These are phyloP conservation scores for Tetradesmus obliquus DNA, from an alignment of 139 green algal species.

Conservation along the genomic window DNA sequence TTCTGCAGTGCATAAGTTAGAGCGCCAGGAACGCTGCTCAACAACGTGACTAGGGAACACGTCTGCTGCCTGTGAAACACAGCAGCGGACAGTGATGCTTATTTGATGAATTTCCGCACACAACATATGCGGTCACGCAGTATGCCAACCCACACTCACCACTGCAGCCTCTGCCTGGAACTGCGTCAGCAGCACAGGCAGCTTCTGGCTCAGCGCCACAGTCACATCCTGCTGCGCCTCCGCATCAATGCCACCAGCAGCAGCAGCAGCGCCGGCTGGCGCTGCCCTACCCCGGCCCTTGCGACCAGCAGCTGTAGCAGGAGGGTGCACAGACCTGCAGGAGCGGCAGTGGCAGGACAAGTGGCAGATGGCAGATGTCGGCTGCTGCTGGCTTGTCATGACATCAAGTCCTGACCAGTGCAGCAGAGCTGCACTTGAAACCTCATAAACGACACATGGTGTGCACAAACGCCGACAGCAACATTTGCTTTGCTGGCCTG, in stretches of 20 bases:
- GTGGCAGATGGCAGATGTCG: background rate
- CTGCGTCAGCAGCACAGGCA: slow-evolving; percentile 64
- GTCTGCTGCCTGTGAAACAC: too few relatives aligned
- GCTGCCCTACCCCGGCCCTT: background rate
- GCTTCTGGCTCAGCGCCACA: slow-evolving; percentile 52
- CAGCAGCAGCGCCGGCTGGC: background rate
- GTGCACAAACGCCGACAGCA: too few relatives aligned
- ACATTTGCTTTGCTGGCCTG: background rate
- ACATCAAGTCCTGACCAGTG: too few relatives aligned
- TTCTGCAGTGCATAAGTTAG: too few relatives aligned
- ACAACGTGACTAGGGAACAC: too few relatives aligned
- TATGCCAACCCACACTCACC: slow-evolving; percentile 21
- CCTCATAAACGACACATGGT: too few relatives aligned
- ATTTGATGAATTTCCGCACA: too few relatives aligned
- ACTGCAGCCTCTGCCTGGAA: slow-evolving; percentile 59
- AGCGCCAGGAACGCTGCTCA: too few relatives aligned
- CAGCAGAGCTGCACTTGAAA: too few relatives aligned
- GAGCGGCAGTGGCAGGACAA: background rate
- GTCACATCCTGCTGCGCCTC: slow-evolving; percentile 64
- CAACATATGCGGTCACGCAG: too few relatives aligned
- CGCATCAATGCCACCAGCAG: background rate
- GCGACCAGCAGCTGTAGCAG: background rate
- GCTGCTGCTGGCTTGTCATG: background rate
- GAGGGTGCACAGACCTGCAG: background rate
- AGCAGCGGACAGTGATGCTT: too few relatives aligned